Percentiles rank a stretch among this genome's conserved stretches.
Conservation (phyloP, 2,329 filamentous ascomycete species). For the Fusarium sp. region DNA sequence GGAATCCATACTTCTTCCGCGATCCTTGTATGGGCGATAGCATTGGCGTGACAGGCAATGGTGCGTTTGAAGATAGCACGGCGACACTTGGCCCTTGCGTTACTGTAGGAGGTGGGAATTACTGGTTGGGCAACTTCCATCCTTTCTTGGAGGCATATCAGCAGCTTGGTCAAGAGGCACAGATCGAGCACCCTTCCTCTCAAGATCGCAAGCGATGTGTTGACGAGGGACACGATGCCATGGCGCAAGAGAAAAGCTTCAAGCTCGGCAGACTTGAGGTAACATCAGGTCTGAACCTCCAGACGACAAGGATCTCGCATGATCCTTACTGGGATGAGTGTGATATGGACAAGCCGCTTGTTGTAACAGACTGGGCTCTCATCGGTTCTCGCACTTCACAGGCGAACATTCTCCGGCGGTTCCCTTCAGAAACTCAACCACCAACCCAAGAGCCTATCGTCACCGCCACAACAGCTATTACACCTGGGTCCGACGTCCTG, state of each 20-base stretch:
- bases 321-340: conserved; percentile 60
- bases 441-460: conserved; percentile 51
- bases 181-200: conserved; percentile 57
- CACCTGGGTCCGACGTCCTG: conserved; percentile 53
- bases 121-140: conserved; percentile 60
- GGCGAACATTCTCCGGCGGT: conserved; percentile 57
- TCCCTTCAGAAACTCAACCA: conserved; percentile 53
- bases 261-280: conserved; percentile 53
- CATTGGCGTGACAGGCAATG: conserved; percentile 53
- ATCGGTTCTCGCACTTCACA: conserved; percentile 51
- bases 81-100: conserved; percentile 59
- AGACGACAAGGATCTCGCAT: conserved; percentile 58
- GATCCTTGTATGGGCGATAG: conserved; percentile 61
- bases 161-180: conserved; percentile 41
- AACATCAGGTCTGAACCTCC: conserved; percentile 57
- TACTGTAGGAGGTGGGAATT: conserved; percentile 52
- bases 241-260: conserved; percentile 48
- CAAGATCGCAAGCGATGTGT: conserved; percentile 54
- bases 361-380: conserved; percentile 60
- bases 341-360: conserved; percentile 54
- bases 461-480: conserved; percentile 47
- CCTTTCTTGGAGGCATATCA: conserved; percentile 56
- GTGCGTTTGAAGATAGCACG: conserved; percentile 51
- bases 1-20: conserved; percentile 58
- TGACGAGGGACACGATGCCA: conserved; percentile 53